Evolutionary conservation across 768 basidiomycete genomes (phyloP), one percentile per base, ranked within the genome.

Genomic region (Fistulinella prunicolor): DNA sequence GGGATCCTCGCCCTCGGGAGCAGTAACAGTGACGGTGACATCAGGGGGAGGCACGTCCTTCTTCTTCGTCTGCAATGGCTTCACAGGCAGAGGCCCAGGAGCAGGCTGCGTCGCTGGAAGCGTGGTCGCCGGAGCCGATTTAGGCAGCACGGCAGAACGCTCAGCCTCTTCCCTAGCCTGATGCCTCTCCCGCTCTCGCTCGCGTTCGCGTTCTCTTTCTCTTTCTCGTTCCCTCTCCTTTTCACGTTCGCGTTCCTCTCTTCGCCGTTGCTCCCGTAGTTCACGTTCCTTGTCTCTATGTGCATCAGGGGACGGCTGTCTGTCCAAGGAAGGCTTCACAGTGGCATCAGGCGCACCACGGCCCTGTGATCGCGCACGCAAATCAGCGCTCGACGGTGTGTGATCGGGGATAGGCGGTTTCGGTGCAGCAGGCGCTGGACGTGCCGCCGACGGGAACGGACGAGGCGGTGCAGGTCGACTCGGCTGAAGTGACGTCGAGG

Each of bases 21-120:
- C 72, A 26, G 77, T 75, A 5, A 67, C 72, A 26, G 77, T 75
- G 30, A 86, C 77, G 40, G 79, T 82, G 17, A 86, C 75, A 20
- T 69, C 61, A 2, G 73, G 73, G 2, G 64, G 35, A 1, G 48
- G 30, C 1, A 28, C 38, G 0, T 69, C 68, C 38, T 71, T 69
- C 70, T 88, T 89, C 76, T 89, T 90, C 26, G 68, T 62, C 0
- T 89, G 88, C 49, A 93, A 68, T 0, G 89, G 89, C 58, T 89
- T 84, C 28, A 91, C 81, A 1, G 79, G 73, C 1, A 81, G 78
- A 3, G 85, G 78, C 1, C 74, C 79, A 12, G 62, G 36, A 1
- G 67, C 74, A 17, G 78, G 73, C 16, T 78, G 74, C 3, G 78
- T 63, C 13, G 65, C 71, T 13, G 80, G 74, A 13, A 61, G 62